Evolutionary conservation across 257 asterid genomes (phyloP), one percentile per base, ranked within the genome.

Genomic region (Sherardia arvensis): DNA sequence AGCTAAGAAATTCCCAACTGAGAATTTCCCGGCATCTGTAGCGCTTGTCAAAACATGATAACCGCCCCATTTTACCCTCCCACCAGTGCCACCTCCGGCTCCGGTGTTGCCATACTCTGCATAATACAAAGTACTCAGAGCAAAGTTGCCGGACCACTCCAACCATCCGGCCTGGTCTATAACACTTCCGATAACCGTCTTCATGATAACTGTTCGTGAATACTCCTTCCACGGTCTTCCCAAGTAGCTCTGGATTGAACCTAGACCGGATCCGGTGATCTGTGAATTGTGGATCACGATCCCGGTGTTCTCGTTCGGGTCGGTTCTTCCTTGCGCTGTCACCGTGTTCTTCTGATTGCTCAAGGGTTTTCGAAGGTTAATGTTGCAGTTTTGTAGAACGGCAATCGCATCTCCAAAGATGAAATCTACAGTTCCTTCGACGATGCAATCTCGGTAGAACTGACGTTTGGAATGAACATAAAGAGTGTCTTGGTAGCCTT

Each of bases 51-150:
- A 85, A 6, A 87, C 94, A 9, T 26, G 97, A 34, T 87, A 92
- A 1, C 99, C 99, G 8, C 48, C 77, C 99, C 99, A 92, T 0
- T 66, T 76, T 18, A 92, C 96, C 83, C 99, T 80, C 1, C 66
- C 76, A 7, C 76, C 69, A 0, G 97, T 92, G 0, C 79, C 64
- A 1, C 97, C 80, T 38, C 99, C 99, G 12, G 94, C 67, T 0
- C 98, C 98, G 40, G 88, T 92, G 77, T 92, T 92, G 63, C 74
- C 71, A 15, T 92, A 89, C 80, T 92, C 99, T 21, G 84, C 99
- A 33, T 89, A 89, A 10, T 83, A 89, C 67, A 92, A 59, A 1
- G 99, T 92, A 4, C 60, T 49, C 8, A 89, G 65, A 8, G 99
- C 96, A 45, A 89, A 92, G 57, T 66, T 70, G 34, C 97, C 99